Evolutionary conservation across 805 yeast genomes (phyloP).

Genomic region (Groenewaldozyma tartarivorans): DNA sequence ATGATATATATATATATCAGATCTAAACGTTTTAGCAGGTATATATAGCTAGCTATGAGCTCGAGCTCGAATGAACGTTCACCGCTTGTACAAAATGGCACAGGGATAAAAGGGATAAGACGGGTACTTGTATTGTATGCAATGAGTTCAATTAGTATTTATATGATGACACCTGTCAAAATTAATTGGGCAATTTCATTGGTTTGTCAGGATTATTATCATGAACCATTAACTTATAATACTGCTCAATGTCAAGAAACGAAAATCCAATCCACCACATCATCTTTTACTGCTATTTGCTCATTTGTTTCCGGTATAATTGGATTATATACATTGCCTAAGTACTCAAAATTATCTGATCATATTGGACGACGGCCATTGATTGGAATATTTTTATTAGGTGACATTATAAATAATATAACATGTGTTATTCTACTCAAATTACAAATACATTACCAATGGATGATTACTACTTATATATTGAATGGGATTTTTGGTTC

Average conservation of each 20-base stretch:
- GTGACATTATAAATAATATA: constrained; percentile 2
- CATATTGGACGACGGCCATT: constrained; percentile 10
- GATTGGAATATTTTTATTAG: constrained; percentile 8
- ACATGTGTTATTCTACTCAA: background rate
- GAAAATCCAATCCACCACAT: constrained; percentile 9
- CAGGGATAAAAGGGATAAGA: too few species aligned
- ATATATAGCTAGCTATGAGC: too few species aligned
- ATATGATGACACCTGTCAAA: constrained; percentile 9
- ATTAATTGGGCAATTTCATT: constrained; percentile 14
- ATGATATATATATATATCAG: too few species aligned
- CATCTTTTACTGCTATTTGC: constrained; percentile 9
- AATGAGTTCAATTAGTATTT: background rate
- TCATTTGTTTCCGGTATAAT: constrained; percentile 9
- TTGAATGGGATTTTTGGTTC: constrained; percentile 9
- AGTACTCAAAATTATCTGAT: constrained; percentile 10
- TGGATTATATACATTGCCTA: constrained; percentile 11
- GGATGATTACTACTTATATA: constrained; percentile 8
- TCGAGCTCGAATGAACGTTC: too few species aligned
- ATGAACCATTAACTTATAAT: constrained; percentile 5
- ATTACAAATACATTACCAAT: background rate
- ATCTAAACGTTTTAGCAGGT: too few species aligned
- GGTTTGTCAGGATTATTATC: constrained; percentile 9
- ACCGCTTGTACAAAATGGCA: too few species aligned
- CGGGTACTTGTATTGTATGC: too few species aligned
- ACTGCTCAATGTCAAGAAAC: constrained; percentile 11